phyloP scores from a whole-genome alignment of 108 stramenopile genomes.

The Asterionellopsis glacialis region DNA sequence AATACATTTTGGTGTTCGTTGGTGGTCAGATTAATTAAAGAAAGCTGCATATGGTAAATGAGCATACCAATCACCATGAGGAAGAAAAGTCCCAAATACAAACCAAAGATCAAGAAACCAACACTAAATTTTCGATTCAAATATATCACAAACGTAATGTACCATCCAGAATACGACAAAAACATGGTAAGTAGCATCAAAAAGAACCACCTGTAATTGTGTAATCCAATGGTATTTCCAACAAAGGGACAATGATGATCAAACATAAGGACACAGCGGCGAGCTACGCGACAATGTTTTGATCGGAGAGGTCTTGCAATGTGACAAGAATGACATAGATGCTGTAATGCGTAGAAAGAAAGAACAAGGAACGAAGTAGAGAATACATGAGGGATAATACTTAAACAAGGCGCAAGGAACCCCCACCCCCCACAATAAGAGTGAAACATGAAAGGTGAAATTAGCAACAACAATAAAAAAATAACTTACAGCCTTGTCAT shows the following conservation, averaged over 20 bases:
- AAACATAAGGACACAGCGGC: conserved; percentile 90
- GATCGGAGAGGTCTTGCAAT: conserved; percentile 89
- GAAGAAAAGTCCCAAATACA: conserved; percentile 62
- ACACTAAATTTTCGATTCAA: conserved; percentile 22
- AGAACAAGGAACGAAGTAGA: neutral
- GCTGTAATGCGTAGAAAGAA: conserved; percentile 16
- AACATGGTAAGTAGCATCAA: conserved; percentile 66
- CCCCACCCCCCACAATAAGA: neutral
- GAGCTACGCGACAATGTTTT: conserved; percentile 89
- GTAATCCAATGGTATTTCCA: conserved; percentile 88
- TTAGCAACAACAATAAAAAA: neutral
- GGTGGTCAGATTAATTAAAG: conserved; percentile 83
- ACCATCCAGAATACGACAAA: conserved; percentile 22
- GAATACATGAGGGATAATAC: neutral
- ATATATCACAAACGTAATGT: conserved; percentile 48
- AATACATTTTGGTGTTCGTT: conserved; percentile 87
- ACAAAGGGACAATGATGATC: conserved; percentile 99
- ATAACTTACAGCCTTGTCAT: neutral
- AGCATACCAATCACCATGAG: conserved; percentile 50
- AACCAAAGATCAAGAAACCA: conserved; percentile 33
- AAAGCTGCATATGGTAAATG: conserved; percentile 87
- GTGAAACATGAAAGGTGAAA: neutral
- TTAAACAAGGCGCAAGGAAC: neutral
- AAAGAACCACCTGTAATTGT: conserved; percentile 95
- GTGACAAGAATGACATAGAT: conserved; percentile 94